Percentiles rank a stretch among this genome's conserved stretches.
phyloP scores from a whole-genome alignment of 495 filamentous ascomycete genomes.

The Aspergillus ellipticus region DNA sequence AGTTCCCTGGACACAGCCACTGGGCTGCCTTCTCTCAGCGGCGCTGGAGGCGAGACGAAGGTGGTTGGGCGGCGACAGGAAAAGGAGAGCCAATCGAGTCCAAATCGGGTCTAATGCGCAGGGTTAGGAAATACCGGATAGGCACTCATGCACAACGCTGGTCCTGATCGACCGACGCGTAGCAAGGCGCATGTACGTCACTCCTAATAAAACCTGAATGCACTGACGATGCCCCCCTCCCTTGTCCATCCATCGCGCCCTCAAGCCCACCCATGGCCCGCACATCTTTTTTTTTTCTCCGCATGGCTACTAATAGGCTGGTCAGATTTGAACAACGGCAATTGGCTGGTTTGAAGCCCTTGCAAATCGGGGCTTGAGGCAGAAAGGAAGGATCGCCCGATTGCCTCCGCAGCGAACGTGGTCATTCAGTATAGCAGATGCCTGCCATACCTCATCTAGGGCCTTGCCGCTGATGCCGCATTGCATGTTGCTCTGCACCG shows the following conservation, averaged over 20 bases:
- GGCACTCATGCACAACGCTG: background rate
- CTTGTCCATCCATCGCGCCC: background rate
- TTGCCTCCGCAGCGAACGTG: conserved; percentile 7
- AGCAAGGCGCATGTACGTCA: background rate
- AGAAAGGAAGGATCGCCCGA: conserved; percentile 15
- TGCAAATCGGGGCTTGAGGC: conserved; percentile 4
- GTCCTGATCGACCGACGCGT: background rate
- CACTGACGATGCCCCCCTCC: background rate
- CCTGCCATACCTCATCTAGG: background rate
- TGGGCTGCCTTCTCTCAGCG: background rate
- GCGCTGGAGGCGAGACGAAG: background rate
- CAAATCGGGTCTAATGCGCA: background rate
- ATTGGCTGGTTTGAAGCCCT: too few species aligned
- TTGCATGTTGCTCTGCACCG: conserved; percentile 8
- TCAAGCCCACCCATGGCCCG: background rate
- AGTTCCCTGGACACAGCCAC: background rate
- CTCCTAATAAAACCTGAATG: background rate
- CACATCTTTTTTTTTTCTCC: conserved; percentile 11
- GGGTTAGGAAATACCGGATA: background rate
- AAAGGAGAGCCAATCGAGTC: background rate
- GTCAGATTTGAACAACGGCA: background rate
- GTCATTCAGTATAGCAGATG: background rate
- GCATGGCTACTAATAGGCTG: conserved; percentile 1
- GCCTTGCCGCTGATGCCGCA: conserved; percentile 17
- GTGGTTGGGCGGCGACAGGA: background rate